Percentiles rank a stretch among this genome's conserved stretches.
These are phyloP conservation scores for Boletus subparvulus DNA, from an alignment of 768 basidiomycete species.

Conservation along the genomic window DNA sequence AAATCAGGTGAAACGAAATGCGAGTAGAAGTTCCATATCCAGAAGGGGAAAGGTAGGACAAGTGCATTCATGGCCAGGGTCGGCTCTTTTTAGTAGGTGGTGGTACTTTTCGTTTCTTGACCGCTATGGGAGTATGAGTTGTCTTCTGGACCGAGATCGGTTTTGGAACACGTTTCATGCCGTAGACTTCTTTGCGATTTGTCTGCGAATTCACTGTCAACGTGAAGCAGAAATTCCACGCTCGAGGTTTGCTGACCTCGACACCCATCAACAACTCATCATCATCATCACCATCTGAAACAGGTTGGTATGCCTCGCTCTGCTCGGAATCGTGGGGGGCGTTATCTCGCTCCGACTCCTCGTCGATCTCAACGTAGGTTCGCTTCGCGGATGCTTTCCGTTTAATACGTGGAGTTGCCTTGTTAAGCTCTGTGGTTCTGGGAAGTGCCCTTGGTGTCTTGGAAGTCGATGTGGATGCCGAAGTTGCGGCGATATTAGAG, in stretches of 20 bases:
- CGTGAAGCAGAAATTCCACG: neutral
- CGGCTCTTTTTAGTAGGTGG: slow-evolving; percentile 13
- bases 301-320: slow-evolving; percentile 13
- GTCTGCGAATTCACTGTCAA: slow-evolving; percentile 30
- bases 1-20: slow-evolving; percentile 5
- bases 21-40: neutral
- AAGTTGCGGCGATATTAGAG: slow-evolving; percentile 14
- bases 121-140: neutral
- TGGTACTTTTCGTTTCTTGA: slow-evolving; percentile 25
- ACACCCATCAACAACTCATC: slow-evolving; percentile 63
- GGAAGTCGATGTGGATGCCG: slow-evolving; percentile 3
- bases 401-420: slow-evolving; percentile 11
- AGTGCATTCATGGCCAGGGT: slow-evolving; percentile 8
- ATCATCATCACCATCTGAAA: slow-evolving; percentile 58
- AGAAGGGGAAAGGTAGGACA: neutral
- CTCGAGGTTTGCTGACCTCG: slow-evolving; percentile 41
- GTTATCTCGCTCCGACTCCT: slow-evolving; percentile 22
- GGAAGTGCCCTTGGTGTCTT: slow-evolving; percentile 13
- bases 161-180: slow-evolving; percentile 29
- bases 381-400: slow-evolving; percentile 27
- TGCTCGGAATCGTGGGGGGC: slow-evolving; percentile 7
- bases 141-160: slow-evolving; percentile 4
- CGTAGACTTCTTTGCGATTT: slow-evolving; percentile 39
- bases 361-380: slow-evolving; percentile 33
- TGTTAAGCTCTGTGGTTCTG: slow-evolving; percentile 2